Percentiles rank a stretch among this genome's conserved stretches.
Conservation (phyloP, 345 rosid species). For the Chamaenerion angustifolium region DNA sequence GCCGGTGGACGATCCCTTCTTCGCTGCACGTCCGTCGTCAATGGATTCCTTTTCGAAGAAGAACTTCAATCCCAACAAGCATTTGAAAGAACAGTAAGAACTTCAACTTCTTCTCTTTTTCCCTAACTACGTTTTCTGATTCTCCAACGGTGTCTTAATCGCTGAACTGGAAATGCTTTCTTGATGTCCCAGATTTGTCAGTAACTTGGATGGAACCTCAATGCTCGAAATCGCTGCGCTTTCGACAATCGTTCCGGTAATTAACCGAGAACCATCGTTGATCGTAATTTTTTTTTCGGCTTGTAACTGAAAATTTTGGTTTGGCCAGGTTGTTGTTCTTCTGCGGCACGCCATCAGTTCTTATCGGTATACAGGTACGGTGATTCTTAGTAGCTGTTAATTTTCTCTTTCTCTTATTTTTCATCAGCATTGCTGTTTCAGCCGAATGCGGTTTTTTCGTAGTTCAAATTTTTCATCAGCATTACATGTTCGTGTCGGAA, state of each 20-base stretch:
- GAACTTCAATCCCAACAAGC: constrained; percentile 57
- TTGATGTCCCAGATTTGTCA: constrained; percentile 44
- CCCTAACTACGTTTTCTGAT: not conserved
- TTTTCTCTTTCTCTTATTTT: too few species aligned
- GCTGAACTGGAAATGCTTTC: not conserved
- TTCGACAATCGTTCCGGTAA: constrained; percentile 48
- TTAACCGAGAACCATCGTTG: not conserved
- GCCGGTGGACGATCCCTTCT: not conserved
- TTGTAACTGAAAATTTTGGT: not conserved
- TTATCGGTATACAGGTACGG: constrained; percentile 19
- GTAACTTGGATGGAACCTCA: constrained; percentile 76
- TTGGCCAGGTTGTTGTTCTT: constrained; percentile 41
- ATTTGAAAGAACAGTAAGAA: constrained; percentile 60
- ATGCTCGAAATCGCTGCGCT: constrained; percentile 52
- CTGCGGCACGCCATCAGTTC: constrained; percentile 34
- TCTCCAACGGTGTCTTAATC: not conserved
- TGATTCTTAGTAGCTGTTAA: not conserved
- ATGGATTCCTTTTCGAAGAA: constrained; percentile 34
- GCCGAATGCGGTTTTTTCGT: not conserved
- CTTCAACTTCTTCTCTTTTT: constrained; percentile 1
- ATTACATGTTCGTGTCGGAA: too few species aligned
- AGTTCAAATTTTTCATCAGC: too few species aligned
- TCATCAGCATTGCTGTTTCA: not conserved
- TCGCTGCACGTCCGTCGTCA: constrained; percentile 2
- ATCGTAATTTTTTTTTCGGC: not conserved